Base-by-base conservation (phyloP, 805 yeast species). In the Candida ascalaphidarum region DNA sequence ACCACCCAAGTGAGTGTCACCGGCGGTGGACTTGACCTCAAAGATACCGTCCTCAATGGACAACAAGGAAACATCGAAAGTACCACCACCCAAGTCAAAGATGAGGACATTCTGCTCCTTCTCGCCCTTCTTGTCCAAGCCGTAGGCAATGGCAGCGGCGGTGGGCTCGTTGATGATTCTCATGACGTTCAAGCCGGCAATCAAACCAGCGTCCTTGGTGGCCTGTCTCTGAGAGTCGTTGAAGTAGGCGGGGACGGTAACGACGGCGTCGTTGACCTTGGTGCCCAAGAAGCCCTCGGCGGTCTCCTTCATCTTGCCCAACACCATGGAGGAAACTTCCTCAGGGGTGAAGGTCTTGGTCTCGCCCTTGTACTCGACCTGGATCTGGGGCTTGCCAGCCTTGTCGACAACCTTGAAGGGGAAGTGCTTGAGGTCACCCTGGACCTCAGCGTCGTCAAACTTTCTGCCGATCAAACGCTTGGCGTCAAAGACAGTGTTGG, bases 1-100 rank as follows among this genome's bases (percentile, higher is more conserved):
- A 79, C 96, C 96, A 74, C 96, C 96, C 38, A 37, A 41, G 27
- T 37, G 41, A 11, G 41, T 36, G 18, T 17, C 18, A 17, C 18
- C 18, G 18, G 18, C 18, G 8, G 18, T 62, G 36, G 69, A 46
- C 57, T 62, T 62, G 34, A 62, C 69, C 56, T 62, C 68, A 44
- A 62, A 62, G 41, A 62, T 60, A 58, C 69, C 68, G 39, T 60
- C 68, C 48, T 62, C 68, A 36, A 62, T 62, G 34, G 68, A 57
- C 46, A 62, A 58, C 35, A 62, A 50, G 29, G 69, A 62, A 29
- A 62, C 68, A 60, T 63, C 69, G 51, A 62, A 61, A 41, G 68
- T 61, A 53, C 68, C 68, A 43, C 68, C 68, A 59, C 68, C 68
- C 48, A 61, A 58, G 52, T 62, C 68, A 55, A 62, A 61, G 43